These are phyloP conservation scores for Brassica cretica DNA, from an alignment of 345 rosid genomes.

Conservation along the genomic window DNA sequence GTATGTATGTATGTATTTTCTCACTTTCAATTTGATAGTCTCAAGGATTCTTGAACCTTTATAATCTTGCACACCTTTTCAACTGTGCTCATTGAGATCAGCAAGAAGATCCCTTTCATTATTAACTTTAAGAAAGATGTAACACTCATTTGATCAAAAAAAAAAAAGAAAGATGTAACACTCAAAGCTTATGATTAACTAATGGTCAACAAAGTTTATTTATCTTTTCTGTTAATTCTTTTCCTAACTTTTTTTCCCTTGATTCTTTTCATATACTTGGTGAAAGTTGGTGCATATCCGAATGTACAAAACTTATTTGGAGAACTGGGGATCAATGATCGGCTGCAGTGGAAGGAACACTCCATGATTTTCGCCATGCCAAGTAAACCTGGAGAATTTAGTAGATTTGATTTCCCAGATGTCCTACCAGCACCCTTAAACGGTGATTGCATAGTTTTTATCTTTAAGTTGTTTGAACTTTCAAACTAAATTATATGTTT, in stretches of 20 bases:
- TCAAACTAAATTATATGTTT: neutral
- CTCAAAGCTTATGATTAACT: neutral
- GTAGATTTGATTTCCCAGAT: slow-evolving; percentile 93
- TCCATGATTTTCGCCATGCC: slow-evolving; percentile 99
- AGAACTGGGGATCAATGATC: slow-evolving; percentile 87
- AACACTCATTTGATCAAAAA: no score
- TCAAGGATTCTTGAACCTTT: neutral
- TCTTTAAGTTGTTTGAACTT: neutral
- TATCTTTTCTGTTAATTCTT: slow-evolving; percentile 7
- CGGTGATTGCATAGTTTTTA: slow-evolving; percentile 44
- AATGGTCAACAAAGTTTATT: neutral
- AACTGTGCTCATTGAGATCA: neutral
- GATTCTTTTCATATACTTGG: slow-evolving; percentile 30
- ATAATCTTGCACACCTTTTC: neutral
- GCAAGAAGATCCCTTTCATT: no score
- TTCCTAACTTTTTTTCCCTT: neutral
- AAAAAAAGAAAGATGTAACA: neutral
- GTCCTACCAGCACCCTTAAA: slow-evolving; percentile 84
- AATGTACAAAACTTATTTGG: slow-evolving; percentile 89
- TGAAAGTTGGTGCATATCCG: slow-evolving; percentile 92
- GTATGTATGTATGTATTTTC: neutral
- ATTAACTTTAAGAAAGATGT: no score
- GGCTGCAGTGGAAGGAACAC: slow-evolving; percentile 97
- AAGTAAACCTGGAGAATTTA: slow-evolving; percentile 90
- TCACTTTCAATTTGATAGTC: neutral